Evolutionary conservation across 164 flowering plant species (phyloP).

Genomic region (Houttuynia cordata): DNA sequence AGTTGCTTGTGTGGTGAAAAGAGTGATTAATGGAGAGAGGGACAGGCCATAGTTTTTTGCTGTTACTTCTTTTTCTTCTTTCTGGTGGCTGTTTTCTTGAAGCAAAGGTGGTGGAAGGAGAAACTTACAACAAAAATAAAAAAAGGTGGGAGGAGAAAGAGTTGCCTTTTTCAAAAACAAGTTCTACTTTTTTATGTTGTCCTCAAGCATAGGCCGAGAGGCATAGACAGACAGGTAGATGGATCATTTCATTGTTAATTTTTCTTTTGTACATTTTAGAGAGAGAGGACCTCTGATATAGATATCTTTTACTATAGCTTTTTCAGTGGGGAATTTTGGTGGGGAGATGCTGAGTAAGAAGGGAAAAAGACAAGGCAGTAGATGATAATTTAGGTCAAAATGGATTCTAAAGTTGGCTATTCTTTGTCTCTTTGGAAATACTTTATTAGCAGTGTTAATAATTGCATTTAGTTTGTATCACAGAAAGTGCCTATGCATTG

Average conservation of each 20-base stretch:
- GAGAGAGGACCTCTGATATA: not conserved
- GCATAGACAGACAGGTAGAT: not conserved
- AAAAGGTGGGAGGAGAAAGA: not conserved
- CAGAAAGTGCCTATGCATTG: constrained; percentile 14
- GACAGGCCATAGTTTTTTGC: not conserved
- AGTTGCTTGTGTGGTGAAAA: constrained; percentile 8
- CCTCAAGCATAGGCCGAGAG: not conserved
- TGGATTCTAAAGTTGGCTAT: constrained; percentile 9
- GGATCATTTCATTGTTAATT: not conserved
- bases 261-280: not conserved
- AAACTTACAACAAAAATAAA: too few species aligned
- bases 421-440: constrained; percentile 1
- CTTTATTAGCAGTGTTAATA: not conserved
- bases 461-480: constrained; percentile 5
- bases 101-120: not conserved
- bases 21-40: constrained; percentile 1
- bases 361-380: not conserved
- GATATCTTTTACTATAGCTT: not conserved
- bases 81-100: not conserved
- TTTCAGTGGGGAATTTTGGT: not conserved
- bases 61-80: not conserved
- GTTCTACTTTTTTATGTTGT: constrained; percentile 1
- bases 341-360: not conserved
- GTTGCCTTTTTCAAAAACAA: not conserved
- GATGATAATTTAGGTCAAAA: not conserved